Percentiles rank a stretch among this genome's conserved stretches.
Evolutionary conservation across 352 stramenopile species (phyloP).

Genomic region (Phytophthora crassamura): DNA sequence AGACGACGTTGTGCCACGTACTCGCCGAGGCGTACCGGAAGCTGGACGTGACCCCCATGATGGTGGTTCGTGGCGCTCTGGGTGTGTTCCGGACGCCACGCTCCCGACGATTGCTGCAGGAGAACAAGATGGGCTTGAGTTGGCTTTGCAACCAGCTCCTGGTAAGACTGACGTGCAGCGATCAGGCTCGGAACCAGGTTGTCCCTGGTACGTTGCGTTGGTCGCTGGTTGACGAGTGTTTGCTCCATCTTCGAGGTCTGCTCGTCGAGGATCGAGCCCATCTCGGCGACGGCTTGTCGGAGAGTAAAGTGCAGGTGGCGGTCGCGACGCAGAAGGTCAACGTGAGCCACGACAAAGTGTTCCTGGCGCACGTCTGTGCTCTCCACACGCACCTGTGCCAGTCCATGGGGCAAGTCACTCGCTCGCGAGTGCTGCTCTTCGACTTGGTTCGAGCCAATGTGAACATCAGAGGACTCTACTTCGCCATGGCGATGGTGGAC

Average conservation of each 20-base stretch:
- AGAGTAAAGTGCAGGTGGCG: constrained; percentile 7
- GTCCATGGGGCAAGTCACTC: constrained; percentile 18
- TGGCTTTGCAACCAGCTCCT: constrained; percentile 41
- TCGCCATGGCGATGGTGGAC: constrained; percentile 44
- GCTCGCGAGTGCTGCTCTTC: constrained; percentile 51
- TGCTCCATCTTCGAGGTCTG: constrained; percentile 28
- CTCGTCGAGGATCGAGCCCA: constrained; percentile 23
- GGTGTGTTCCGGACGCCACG: constrained; percentile 36
- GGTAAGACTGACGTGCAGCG: constrained; percentile 12
- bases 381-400: constrained; percentile 49
- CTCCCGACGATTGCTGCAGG: constrained; percentile 33
- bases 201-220: not conserved
- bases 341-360: constrained; percentile 46
- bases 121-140: constrained; percentile 26
- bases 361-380: constrained; percentile 49
- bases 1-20: constrained; percentile 35
- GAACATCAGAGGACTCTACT: constrained; percentile 55
- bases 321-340: constrained; percentile 5
- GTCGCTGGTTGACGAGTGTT: constrained; percentile 35
- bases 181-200: not conserved
- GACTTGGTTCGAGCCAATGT: constrained; percentile 49
- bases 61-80: constrained; percentile 31
- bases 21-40: constrained; percentile 29
- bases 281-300: constrained; percentile 20
- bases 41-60: constrained; percentile 27